Evolutionary conservation across 192 early-diverging fungal species (phyloP), one percentile per base, ranked within the genome.

Genomic region (Rhizoclosmatium sp.): DNA sequence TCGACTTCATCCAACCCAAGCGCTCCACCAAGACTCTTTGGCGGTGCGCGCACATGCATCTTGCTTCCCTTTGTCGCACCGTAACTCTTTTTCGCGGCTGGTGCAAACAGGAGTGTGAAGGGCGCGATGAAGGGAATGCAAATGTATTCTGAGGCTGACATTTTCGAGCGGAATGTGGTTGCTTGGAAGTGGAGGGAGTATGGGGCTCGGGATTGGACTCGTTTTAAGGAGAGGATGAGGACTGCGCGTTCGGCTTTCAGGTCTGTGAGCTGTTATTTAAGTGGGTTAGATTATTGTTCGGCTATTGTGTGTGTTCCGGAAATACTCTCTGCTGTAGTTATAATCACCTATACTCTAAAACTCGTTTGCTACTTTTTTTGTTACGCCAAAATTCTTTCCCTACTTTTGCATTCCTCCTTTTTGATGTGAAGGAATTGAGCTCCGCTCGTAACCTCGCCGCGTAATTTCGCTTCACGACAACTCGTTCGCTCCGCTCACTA

Each of bases 161-260:
- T 64, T 56, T 23, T 7, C 59, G 59, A 40, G 41, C 12, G 10
- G 45, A 62, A 75, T 4, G 72, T 75, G 2, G 59, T 64, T n/a
- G 72, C 72, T 3, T n/a, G n/a, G 60, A 75, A 75, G 4, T 19
- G 7, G 14, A 75, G 72, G 12, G 19, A 48, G 47, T 75, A 75
- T 19, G 72, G 72, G 7, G 59, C 56, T 2, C 72, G 72, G 5
- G 72, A 40, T 45, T 60, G 39, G 14, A 75, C 72, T 21, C 72
- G 72, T 7, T 21, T 59, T 9, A 62, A 10, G 2, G 59, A 62
- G 14, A 75, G 60, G 16, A 75, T 48, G 45, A 59, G 45, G 59
- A 59, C 56, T 9, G 72, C 72, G n/a, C 61, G 56, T 62, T 75
- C 72, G 59, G 72, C 72, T 39, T 75, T 75, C 16, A 75, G 45